A percentile compares a stretch with the other conserved stretches of the same genome.
These are phyloP conservation scores for Cyclotella cryptica DNA, from an alignment of 108 stramenopile species.

Conservation along the genomic window DNA sequence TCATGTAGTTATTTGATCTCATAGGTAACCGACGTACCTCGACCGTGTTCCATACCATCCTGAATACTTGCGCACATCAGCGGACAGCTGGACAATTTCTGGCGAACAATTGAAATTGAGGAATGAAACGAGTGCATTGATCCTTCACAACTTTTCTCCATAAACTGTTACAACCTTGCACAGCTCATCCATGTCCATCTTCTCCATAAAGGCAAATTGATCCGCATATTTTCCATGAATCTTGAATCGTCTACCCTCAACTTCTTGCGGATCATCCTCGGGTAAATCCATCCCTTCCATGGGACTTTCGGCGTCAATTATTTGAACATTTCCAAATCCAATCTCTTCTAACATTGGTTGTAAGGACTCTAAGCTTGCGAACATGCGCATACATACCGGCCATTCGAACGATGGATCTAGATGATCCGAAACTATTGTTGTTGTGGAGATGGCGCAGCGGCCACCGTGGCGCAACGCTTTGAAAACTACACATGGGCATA, in stretches of 20 bases:
- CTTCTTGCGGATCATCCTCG: constrained; percentile 41
- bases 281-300: constrained; percentile 71
- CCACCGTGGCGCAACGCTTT: constrained; percentile 49
- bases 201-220: constrained; percentile 61
- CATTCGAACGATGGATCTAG: constrained; percentile 69
- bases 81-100: too few species aligned
- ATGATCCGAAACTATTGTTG: constrained; percentile 57
- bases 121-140: background rate
- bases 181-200: constrained; percentile 76
- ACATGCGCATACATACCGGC: constrained; percentile 84
- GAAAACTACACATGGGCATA: constrained; percentile 25
- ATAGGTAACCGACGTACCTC: too few species aligned
- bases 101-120: too few species aligned
- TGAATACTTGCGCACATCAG: too few species aligned
- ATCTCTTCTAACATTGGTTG: constrained; percentile 69
- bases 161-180: constrained; percentile 77
- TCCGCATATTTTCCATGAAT: constrained; percentile 71
- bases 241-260: constrained; percentile 46
- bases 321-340: constrained; percentile 65
- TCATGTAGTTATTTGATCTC: too few species aligned
- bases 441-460: constrained; percentile 58
- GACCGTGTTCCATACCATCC: too few species aligned
- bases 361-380: constrained; percentile 62
- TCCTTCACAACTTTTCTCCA: constrained; percentile 56
- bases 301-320: constrained; percentile 65